Evolutionary conservation across 805 yeast species (phyloP), one percentile per base, ranked within the genome.

Genomic region (Kurtzmaniella cleridarum): DNA sequence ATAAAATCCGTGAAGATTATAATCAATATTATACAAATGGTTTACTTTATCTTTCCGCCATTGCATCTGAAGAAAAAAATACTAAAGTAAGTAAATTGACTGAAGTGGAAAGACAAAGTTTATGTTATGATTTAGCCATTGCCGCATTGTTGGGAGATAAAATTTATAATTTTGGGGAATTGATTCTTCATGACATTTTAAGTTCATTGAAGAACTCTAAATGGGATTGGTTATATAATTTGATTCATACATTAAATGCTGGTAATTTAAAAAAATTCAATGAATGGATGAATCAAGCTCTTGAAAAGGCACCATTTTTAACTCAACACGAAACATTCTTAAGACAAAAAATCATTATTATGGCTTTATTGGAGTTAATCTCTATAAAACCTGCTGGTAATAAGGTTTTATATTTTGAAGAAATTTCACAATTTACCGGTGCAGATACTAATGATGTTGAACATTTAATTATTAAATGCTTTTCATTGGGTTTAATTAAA

Each of bases 121-220:
- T 68, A 38, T 65, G 71, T 44, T 79, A 80, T 52, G 95, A 91
- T 48, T 75, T 91, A 49, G 75, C 91, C 43, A 71, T 88, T 34
- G 81, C 95, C 26, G 98, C 97, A 0, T 67, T 93, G 43, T 71
- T 91, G 50, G 98, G 97, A 35, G 95, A 89, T 55, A 81, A 78
- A 53, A 86, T 91, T 50, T 93, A 88, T 70, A 93, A 91, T 66
- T 93, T 93, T 62, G 98, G 98, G 37, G 98, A 93, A 64, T 75
- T 93, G 46, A 74, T 93, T 44, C 79, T 89, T 59, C 98, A 91
- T 62, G 95, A 93, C 32, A 79, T 91, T 34, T 75, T 89, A 60
- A 57, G 66, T 31, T 60, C 69, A 30, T 71, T 84, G 31, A 64
- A 65, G 20, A 71, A 66, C 38, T 60, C 76, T 30, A 66, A 67